phyloP scores from a whole-genome alignment of 2,329 filamentous ascomycete genomes.

The Aspergillus ibericus region DNA sequence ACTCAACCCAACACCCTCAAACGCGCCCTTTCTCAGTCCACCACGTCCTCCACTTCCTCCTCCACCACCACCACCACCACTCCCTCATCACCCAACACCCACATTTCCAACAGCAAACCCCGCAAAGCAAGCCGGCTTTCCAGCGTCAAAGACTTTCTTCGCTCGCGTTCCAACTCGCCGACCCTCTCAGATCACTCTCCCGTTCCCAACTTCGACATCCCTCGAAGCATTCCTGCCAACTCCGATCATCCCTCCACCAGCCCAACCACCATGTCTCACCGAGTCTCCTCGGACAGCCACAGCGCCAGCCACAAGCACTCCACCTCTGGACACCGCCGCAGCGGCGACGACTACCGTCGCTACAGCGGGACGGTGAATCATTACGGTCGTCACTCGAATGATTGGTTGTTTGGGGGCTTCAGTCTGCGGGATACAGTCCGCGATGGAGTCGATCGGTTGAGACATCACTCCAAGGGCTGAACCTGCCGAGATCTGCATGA shows the following conservation, averaged over 20 bases:
- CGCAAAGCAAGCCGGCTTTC: constrained; percentile 12
- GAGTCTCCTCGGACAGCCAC: constrained; percentile 17
- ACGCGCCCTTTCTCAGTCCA: constrained; percentile 21
- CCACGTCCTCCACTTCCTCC: constrained; percentile 15
- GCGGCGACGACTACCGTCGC: constrained; percentile 38
- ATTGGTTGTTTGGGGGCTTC: constrained; percentile 54
- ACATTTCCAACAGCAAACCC: background rate
- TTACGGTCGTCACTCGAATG: constrained; percentile 51
- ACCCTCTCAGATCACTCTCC: constrained; percentile 10
- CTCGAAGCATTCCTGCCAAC: constrained; percentile 13
- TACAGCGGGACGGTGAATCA: constrained; percentile 45
- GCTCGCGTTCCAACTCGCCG: constrained; percentile 5
- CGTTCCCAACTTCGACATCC: constrained; percentile 8
- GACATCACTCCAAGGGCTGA: constrained; percentile 16
- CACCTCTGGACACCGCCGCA: constrained; percentile 26
- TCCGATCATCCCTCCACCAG: constrained; percentile 17
- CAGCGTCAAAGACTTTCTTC: constrained; percentile 1
- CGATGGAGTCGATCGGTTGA: constrained; percentile 40
- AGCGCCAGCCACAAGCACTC: constrained; percentile 13
- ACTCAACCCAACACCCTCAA: constrained; percentile 4
- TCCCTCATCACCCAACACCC: background rate
- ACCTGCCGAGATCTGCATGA: background rate
- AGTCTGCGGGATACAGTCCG: constrained; percentile 48
- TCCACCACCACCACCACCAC: constrained; percentile 8
- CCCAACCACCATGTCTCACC: constrained; percentile 21